Base-by-base conservation (phyloP, 345 rosid species). In the Eucalyptus viminalis region DNA sequence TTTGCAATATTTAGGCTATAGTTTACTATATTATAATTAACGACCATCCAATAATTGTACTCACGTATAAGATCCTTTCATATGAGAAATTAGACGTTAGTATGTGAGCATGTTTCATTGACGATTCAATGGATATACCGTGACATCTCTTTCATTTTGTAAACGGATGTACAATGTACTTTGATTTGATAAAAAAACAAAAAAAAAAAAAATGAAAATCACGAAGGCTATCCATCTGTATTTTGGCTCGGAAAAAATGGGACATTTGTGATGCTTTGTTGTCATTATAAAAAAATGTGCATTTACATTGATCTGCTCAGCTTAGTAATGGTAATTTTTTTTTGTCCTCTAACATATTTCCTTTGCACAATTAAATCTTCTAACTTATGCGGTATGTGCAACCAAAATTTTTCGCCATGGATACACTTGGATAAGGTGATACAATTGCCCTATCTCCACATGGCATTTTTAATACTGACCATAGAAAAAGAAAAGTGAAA, bases 161-260 rank as follows among this genome's bases (percentile, higher is more conserved):
- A 65, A 15, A 65, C 11, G 9, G 21, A 65, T 8, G 76, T n/a
- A n/a, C 9, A 15, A 15, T n/a, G 76, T n/a, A 65, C 9, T n/a
- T 62, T 65, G 76, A n/a, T 65, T 65, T 65, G 40, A 65, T 65
- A 14, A 49, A 15, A n/a, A n/a, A 43, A 40, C 43, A 40, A 40
- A 7, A 29, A n/a, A n/a, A 4, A 2, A 2, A 7, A n/a, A 14
- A 1, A 7, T 4, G n/a, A 65, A n/a, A n/a, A 14, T n/a, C n/a
- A n/a, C n/a, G n/a, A n/a, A n/a, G n/a, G n/a, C n/a, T n/a, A n/a
- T n/a, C n/a, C n/a, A n/a, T n/a, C n/a, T n/a, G n/a, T n/a, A n/a
- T n/a, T n/a, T n/a, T n/a, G n/a, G n/a, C 14, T 2, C 17, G 10
- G 8, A 65, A 7, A 65, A 29, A 3, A 29, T 65, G 76, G 11